Evolutionary conservation across 257 asterid genomes (phyloP).

Genomic region (Galeopsis tetrahit): DNA sequence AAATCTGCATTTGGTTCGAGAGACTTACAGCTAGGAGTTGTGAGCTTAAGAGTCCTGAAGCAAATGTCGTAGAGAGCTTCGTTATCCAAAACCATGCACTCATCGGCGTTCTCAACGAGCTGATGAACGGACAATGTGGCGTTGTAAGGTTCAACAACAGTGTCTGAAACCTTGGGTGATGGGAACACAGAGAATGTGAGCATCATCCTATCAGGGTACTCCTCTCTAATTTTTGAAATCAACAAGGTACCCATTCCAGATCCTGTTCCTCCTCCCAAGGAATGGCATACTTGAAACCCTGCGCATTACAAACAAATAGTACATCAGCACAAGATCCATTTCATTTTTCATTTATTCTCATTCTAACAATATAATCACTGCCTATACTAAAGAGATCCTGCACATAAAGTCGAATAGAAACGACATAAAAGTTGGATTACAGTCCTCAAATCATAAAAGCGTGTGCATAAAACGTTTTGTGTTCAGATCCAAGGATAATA

Average conservation of each 20-base stretch:
- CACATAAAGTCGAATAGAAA: background rate
- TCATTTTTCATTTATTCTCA: too few relatives aligned
- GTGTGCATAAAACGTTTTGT: background rate
- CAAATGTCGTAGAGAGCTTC: conserved; percentile 38
- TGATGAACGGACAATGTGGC: conserved; percentile 46
- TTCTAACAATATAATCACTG: background rate
- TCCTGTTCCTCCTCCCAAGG: conserved; percentile 47
- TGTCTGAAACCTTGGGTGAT: conserved; percentile 42
- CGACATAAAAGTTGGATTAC: background rate
- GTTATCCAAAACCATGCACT: conserved; percentile 41
- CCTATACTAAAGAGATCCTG: background rate
- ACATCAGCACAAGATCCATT: background rate
- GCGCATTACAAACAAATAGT: background rate
- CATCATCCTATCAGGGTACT: conserved; percentile 48
- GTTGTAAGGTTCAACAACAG: conserved; percentile 45
- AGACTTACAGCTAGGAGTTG: conserved; percentile 42
- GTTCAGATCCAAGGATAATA: background rate
- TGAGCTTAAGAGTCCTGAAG: conserved; percentile 39
- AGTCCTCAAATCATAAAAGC: background rate
- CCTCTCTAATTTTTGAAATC: conserved; percentile 44
- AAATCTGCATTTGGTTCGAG: background rate
- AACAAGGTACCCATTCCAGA: conserved; percentile 44
- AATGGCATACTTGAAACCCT: conserved; percentile 48
- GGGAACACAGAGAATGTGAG: conserved; percentile 45
- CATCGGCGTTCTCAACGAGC: conserved; percentile 46